Evolutionary conservation across 768 basidiomycete genomes (phyloP), one percentile per base, ranked within the genome.

Genomic region (Austroboletus eburneus): DNA sequence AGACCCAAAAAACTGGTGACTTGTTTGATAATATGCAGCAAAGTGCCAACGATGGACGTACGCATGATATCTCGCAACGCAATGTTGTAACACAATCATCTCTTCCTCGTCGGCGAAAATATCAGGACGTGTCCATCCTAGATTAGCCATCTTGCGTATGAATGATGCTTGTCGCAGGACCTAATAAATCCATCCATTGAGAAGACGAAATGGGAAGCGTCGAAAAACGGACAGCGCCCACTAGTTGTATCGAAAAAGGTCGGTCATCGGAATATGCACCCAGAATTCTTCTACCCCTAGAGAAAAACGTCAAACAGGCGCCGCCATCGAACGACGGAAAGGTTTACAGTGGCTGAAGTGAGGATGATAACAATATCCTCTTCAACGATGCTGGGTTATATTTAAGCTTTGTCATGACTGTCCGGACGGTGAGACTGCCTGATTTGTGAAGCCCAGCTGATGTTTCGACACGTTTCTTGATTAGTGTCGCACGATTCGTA

Each of bases 61-160:
- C 76, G 74, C 79, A 44, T 81, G 79, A 55, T 82, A 82, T 55
- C 81, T 65, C 2, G 79, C 72, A n/a, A 77, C 63, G 5, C 73
- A 71, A 51, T 79, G 77, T 23, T 72, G 66, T 9, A 81, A 59
- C 1, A 71, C 72, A 5, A 72, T 45, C 49, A 71, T 68, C 39
- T 76, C 73, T 27, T 67, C 66, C 7, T 45, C 46, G 42, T 64
- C 58, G 8, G 49, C 32, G 30, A 80, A 78, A 49, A 70, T 77
- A 2, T 56, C 57, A 0, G 70, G 66, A 16, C 65, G 52, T 2
- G 73, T 78, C 80, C 80, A 83, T 0, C 69, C 66, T 3, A 81
- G 64, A 24, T 72, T 64, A 30, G 67, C 59, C 76, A 82, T 79
- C 61, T 80, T 81, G 51, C 63, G 50, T 12, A 76, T 67, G 46